Base-by-base conservation (phyloP, 2,329 filamentous ascomycete species). In the Clonostachys rhizophaga region DNA sequence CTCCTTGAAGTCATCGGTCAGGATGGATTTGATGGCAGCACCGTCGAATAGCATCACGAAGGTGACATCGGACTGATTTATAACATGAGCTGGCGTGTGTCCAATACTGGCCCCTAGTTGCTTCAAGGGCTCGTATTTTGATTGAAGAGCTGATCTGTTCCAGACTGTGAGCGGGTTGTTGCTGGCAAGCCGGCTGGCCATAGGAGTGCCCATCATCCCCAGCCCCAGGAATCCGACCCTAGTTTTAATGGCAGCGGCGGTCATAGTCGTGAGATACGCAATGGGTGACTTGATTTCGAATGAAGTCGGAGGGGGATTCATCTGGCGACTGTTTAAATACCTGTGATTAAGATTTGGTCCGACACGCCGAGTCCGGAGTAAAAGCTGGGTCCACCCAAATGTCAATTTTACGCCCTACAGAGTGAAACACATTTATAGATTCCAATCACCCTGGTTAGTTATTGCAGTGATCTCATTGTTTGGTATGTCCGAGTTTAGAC, bases 21-120 rank as follows among this genome's bases (percentile, higher is more conserved):
- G 47, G 2, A 42, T n/a, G 6, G 58, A 54, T 8, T 52, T 43
- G 8, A 60, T 52, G 4, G 62, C 59, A 1, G 50, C 35, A 5
- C 44, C 55, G 43, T 65, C 53, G 48, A 61, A 63, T 1, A 64
- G 54, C 60, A 65, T 65, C 7, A 51, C 50, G 44, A 65, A 64
- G 34, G 62, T 53, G 16, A 63, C 42, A 34, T 62, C 59, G 13
- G 60, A 62, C 37, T 59, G 24, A 10, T 54, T 51, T 10, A 51
- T 48, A 9, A 63, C 59, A 12, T 54, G 40, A 4, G 52, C 44
- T 2, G 62, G 62, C 5, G 57, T 54, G 5, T 55, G 47, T 16
- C 52, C 58, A 10, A 59, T 47, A 7, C 34, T 43, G 10, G 58
- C 60, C 2, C 58, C 57, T 5, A 52, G 54, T 13, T 50, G 13